Evolutionary conservation across 2,329 filamentous ascomycete species (phyloP), one percentile per base, ranked within the genome.

Genomic region (Venturia aucupariae): DNA sequence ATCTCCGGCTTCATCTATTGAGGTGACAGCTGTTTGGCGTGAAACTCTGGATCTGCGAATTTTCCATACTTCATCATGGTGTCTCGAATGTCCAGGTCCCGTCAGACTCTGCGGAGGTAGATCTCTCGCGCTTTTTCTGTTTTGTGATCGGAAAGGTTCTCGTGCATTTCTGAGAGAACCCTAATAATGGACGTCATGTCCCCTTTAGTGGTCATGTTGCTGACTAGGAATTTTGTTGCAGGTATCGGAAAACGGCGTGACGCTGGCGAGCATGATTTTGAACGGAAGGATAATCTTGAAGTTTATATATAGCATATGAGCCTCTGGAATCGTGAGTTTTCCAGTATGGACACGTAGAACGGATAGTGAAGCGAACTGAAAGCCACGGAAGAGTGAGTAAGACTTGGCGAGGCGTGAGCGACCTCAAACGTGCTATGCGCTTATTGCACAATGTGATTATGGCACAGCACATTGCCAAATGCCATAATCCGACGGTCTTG

Each of bases 81-180:
- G 15, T n/a, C 27, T 55, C 51, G 51, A n/a, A 55, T 55, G 30
- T 55, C 51, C 15, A 55, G 13, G 17, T 55, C 51, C 7, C 51
- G 51, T 10, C 51, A 55, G 51, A 55, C 10, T 55, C 51, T 55
- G 27, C 51, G 51, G 17, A 55, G 15, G 30, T 55, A 55, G 27
- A 55, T 35, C 30, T 55, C 51, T 35, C 51, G 51, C 13, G 27
- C 51, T 35, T 24, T 55, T 30, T 11, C 51, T 32, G 51, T 35
- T 55, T 55, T 32, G 51, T 55, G 51, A n/a, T n/a, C 30, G 4
- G 51, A 55, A 17, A 55, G 51, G n/a, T 55, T 55, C 17, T 55
- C 24, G 13, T 19, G 27, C 30, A 55, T 55, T 55, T 55, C 51
- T 7, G 51, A 35, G 27, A 35, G 13, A n/a, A 35, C 51, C 10